Evolutionary conservation across 2,329 filamentous ascomycete species (phyloP).

Genomic region (Aspergillus ustus): DNA sequence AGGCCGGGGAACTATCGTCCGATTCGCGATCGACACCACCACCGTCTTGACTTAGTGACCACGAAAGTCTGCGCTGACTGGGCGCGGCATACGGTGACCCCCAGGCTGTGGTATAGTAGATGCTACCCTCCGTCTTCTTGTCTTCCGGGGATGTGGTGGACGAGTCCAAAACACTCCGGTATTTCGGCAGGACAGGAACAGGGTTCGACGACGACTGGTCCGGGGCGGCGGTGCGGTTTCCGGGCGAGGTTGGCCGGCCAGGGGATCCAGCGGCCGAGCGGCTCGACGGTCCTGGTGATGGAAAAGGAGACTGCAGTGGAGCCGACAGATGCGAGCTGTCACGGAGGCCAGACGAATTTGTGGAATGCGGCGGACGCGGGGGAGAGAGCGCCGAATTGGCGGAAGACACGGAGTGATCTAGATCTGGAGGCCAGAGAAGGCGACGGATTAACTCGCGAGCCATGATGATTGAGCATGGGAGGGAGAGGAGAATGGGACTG

Average conservation of each 20-base stretch:
- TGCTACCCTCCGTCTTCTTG: conserved; percentile 52
- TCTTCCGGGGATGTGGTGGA: conserved; percentile 47
- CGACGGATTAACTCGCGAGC: conserved; percentile 19
- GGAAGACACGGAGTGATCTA: conserved; percentile 42
- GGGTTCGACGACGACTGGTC: conserved; percentile 32
- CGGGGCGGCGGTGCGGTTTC: conserved; percentile 32
- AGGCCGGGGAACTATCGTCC: conserved; percentile 40
- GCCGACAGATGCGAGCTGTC: conserved; percentile 38
- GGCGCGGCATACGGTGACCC: conserved; percentile 83
- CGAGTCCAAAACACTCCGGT: conserved; percentile 40
- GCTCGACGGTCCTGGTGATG: conserved; percentile 44
- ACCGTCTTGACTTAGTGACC: conserved; percentile 51
- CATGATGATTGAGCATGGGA: conserved; percentile 8
- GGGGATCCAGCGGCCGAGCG: conserved; percentile 41
- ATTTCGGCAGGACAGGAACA: conserved; percentile 39
- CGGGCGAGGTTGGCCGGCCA: conserved; percentile 32
- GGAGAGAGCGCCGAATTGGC: conserved; percentile 44
- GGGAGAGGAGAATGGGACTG: conserved; percentile 6
- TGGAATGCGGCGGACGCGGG: conserved; percentile 31
- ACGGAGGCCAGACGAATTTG: conserved; percentile 33
- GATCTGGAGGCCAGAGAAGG: conserved; percentile 35
- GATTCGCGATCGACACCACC: conserved; percentile 46
- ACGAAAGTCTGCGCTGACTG: conserved; percentile 51
- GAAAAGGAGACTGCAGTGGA: conserved; percentile 38
- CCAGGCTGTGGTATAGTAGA: conserved; percentile 79